These are phyloP conservation scores for Blastocystis sp. DNA, from an alignment of 352 stramenopile species.

Conservation along the genomic window DNA sequence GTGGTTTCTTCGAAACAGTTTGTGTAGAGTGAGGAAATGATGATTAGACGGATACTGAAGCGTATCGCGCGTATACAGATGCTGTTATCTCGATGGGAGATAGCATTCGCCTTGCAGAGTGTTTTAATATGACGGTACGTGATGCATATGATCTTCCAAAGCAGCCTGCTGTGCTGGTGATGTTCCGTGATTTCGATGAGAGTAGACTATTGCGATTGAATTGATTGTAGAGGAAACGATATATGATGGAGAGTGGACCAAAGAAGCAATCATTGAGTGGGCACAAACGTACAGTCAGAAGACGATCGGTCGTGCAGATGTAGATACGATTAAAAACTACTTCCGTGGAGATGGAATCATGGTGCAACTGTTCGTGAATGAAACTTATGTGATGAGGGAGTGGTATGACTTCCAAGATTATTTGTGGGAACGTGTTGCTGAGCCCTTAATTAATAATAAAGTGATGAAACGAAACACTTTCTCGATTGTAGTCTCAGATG, in stretches of 20 bases:
- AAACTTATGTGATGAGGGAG: background rate
- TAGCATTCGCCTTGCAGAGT: slow-evolving; percentile 62
- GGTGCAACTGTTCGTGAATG: slow-evolving; percentile 65
- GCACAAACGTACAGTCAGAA: slow-evolving; percentile 41
- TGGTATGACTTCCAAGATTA: slow-evolving; percentile 64
- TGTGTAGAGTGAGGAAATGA: background rate
- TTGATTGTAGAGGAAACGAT: slow-evolving; percentile 27
- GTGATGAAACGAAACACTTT: slow-evolving; percentile 62
- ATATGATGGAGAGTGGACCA: slow-evolving; percentile 51
- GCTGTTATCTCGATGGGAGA: slow-evolving; percentile 37
- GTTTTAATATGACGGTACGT: slow-evolving; percentile 59
- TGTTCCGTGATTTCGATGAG: slow-evolving; percentile 68
- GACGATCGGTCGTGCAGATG: slow-evolving; percentile 44
- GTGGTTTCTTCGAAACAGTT: slow-evolving; percentile 62
- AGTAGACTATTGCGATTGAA: background rate
- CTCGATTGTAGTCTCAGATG: slow-evolving; percentile 42
- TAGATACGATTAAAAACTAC: slow-evolving; percentile 64
- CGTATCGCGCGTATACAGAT: slow-evolving; percentile 47
- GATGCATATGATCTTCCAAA: slow-evolving; percentile 62
- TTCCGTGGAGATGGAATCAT: slow-evolving; percentile 52
- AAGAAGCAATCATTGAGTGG: slow-evolving; percentile 52
- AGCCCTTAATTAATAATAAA: slow-evolving; percentile 60
- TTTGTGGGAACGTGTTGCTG: slow-evolving; percentile 2
- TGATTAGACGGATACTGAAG: slow-evolving; percentile 38
- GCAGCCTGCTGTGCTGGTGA: slow-evolving; percentile 24